phyloP scores from a whole-genome alignment of 257 asterid genomes.

The Solanum virginianum region DNA sequence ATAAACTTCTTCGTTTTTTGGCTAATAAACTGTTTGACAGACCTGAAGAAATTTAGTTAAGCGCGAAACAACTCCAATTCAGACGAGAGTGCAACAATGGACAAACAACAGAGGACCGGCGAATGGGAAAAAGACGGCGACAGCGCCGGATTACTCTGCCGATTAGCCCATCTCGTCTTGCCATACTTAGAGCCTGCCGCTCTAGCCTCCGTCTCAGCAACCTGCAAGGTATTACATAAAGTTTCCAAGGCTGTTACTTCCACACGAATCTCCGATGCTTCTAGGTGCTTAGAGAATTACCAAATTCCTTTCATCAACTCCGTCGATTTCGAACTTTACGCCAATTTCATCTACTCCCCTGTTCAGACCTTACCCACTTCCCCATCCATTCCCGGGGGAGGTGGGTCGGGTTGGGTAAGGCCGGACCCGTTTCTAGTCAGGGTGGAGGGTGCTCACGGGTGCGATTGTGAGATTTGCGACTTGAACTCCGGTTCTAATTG shows the following conservation, averaged over 20 bases:
- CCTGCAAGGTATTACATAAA: slow-evolving; percentile 40
- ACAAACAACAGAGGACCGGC: background rate
- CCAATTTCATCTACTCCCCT: slow-evolving; percentile 60
- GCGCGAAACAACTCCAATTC: no score
- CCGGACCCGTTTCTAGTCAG: slow-evolving; percentile 29
- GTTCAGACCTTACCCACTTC: slow-evolving; percentile 23
- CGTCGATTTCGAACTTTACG: slow-evolving; percentile 34
- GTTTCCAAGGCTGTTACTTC: slow-evolving; percentile 35
- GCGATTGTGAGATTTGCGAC: slow-evolving; percentile 40
- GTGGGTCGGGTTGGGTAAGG: background rate
- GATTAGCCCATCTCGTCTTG: slow-evolving; percentile 42
- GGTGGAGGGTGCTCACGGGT: slow-evolving; percentile 36
- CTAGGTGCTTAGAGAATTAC: slow-evolving; percentile 46
- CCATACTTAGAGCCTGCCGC: slow-evolving; percentile 51
- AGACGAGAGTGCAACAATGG: background rate
- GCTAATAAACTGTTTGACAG: no score
- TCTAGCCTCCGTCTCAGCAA: slow-evolving; percentile 42
- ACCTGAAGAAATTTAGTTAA: no score
- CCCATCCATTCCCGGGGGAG: slow-evolving; percentile 30
- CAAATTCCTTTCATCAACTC: slow-evolving; percentile 52
- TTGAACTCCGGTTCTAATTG: slow-evolving; percentile 11
- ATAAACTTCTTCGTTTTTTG: no score
- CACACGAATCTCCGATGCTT: slow-evolving; percentile 54
- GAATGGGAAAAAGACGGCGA: background rate
- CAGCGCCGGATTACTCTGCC: background rate